phyloP scores from a whole-genome alignment of 2,329 filamentous ascomycete genomes.

The Mycosphaerella sp. region DNA sequence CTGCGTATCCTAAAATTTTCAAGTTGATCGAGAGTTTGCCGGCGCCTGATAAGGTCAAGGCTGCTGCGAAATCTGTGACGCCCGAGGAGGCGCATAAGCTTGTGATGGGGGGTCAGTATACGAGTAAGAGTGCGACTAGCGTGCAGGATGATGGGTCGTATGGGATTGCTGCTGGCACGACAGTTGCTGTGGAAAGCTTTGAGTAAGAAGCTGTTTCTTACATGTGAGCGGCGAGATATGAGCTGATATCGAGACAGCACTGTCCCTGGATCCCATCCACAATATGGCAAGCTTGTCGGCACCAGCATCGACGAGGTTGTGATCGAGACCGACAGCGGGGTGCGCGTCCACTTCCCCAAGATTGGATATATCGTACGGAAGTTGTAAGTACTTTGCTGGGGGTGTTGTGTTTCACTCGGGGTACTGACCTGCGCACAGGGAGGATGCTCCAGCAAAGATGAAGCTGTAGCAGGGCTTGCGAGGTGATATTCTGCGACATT shows the following conservation, averaged over 20 bases:
- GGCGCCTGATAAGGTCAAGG: conserved; percentile 6
- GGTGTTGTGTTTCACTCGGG: not conserved
- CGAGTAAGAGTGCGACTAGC: conserved; percentile 12
- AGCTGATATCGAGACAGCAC: conserved; percentile 19
- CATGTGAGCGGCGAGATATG: not conserved
- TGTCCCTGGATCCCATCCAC: conserved; percentile 26
- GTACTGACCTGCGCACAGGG: not conserved
- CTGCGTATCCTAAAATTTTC: conserved; percentile 26
- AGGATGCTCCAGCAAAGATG: conserved; percentile 7
- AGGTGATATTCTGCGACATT: not conserved
- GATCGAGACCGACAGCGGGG: conserved; percentile 28
- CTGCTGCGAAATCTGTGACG: conserved; percentile 18
- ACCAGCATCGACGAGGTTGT: conserved; percentile 26
- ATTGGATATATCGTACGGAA: conserved; percentile 34
- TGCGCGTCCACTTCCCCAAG: conserved; percentile 36
- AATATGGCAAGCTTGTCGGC: conserved; percentile 28
- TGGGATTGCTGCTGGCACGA: conserved; percentile 20
- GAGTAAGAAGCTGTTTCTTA: conserved; percentile 25
- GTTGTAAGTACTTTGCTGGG: conserved; percentile 7
- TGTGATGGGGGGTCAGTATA: conserved; percentile 20
- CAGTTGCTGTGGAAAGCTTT: conserved; percentile 26
- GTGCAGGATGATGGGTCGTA: conserved; percentile 22
- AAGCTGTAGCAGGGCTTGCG: not conserved
- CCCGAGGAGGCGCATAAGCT: conserved; percentile 26
- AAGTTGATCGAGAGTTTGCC: conserved; percentile 26